Conservation (phyloP, 2,329 filamentous ascomycete genomes). For the Colletotrichum shisoi region DNA sequence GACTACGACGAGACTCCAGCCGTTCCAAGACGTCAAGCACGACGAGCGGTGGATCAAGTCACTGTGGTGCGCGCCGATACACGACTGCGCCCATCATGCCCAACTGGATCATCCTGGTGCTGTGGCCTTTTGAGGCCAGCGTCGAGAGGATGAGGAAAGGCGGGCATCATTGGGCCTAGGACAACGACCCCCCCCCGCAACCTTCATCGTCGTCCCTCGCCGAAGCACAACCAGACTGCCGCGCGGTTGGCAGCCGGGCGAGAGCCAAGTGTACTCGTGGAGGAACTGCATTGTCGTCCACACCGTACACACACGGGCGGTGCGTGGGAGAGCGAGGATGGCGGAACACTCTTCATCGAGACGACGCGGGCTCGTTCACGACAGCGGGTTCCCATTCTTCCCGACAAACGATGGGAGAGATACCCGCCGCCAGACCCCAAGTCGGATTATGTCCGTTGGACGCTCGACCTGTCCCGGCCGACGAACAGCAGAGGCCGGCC, state of each 20-base stretch:
- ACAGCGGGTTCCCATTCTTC: slow-evolving; percentile 40
- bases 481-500: slow-evolving; percentile 46
- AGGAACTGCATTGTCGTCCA: slow-evolving; percentile 37
- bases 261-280: slow-evolving; percentile 41
- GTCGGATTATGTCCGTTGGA: slow-evolving; percentile 54
- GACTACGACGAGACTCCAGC: not conserved
- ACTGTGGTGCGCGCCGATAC: slow-evolving; percentile 55
- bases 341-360: slow-evolving; percentile 13
- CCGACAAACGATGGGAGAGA: slow-evolving; percentile 40
- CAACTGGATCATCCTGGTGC: slow-evolving; percentile 49
- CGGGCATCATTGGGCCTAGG: slow-evolving; percentile 51
- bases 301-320: no score
- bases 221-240: slow-evolving; percentile 33
- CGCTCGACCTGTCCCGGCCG: slow-evolving; percentile 48
- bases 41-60: slow-evolving; percentile 60
- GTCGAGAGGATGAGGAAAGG: slow-evolving; percentile 51
- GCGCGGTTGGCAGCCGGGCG: slow-evolving; percentile 41
- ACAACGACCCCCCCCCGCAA: slow-evolving; percentile 35
- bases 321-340: slow-evolving; percentile 41
- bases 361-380: slow-evolving; percentile 47
- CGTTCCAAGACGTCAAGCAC: slow-evolving; percentile 52
- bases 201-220: slow-evolving; percentile 26
- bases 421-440: slow-evolving; percentile 47
- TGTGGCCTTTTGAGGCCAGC: slow-evolving; percentile 49
- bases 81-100: slow-evolving; percentile 52